Base-by-base conservation (phyloP, 805 yeast genomes). In the Alloascoidea africana region DNA sequence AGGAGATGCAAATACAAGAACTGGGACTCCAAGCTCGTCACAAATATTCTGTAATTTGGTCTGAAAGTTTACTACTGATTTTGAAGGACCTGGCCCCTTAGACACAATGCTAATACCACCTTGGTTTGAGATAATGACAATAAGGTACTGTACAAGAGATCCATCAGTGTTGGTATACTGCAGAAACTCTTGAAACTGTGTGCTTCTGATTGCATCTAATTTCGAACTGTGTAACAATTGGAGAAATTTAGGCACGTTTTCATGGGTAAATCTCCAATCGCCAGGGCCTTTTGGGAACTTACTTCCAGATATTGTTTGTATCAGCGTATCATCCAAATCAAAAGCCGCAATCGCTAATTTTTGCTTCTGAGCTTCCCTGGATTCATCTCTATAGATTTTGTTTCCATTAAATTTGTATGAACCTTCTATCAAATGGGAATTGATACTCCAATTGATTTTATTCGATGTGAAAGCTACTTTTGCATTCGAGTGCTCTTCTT, bases 111-210 rank as follows among this genome's bases (percentile, higher is more conserved):
- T 42, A 2, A 76, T 67, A 0, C 75, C 79, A 15, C 89, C 94
- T 54, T 89, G 98, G 51, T 89, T 89, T 1, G 96, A 73, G 52
- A 89, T 83, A 1, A 89, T 68, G 3, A 78, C 87, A 3, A 86
- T 46, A 1, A 67, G 6, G 51, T 48, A 3, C 42, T 42, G 19
- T 50, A 51, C 23, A 36, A 35, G 18, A 38, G 17, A 3, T 39
- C 39, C 5, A 51, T 36, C 14, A 44, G 37, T 2, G 42, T 14
- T 6, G 57, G 39, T 6, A 19, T 16, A 5, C 34, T 32, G 3
- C 27, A 37, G 48, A 46, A 4, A 17, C 27, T 30, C 17, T 42
- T 14, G 3, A 17, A 38, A 11, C 35, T 16, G 4, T 44, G 32
- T 14, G 32, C 34, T 2, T 18, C 38, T 4, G 34, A 39, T 5